phyloP scores from a whole-genome alignment of 805 yeast genomes.

The Yarrowia hollandica region DNA sequence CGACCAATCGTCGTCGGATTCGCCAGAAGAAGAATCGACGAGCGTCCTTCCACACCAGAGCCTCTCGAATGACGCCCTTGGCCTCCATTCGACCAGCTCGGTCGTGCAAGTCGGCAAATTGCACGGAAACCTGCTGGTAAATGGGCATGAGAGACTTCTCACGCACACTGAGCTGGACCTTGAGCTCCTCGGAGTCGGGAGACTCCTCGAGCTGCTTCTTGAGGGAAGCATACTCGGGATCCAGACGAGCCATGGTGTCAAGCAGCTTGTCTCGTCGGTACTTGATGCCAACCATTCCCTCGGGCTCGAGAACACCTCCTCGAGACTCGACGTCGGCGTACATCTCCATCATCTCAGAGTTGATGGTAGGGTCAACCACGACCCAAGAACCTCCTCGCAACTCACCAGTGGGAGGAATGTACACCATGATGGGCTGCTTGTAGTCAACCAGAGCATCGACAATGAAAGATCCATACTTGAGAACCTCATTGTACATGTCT shows the following conservation, averaged over 20 bases:
- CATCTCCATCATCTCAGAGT: slow-evolving; percentile 98
- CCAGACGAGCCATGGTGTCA: slow-evolving; percentile 90
- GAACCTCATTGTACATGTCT: slow-evolving; percentile 97
- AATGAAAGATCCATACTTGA: slow-evolving; percentile 94
- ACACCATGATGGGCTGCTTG: slow-evolving; percentile 95
- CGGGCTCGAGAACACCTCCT: slow-evolving; percentile 98
- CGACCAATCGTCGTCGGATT: slow-evolving; percentile 90
- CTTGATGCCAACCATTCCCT: slow-evolving; percentile 98
- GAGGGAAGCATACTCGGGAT: slow-evolving; percentile 64
- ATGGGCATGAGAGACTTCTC: slow-evolving; percentile 80
- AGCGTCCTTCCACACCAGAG: slow-evolving; percentile 79
- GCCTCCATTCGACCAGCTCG: slow-evolving; percentile 97
- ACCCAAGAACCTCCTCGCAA: slow-evolving; percentile 99
- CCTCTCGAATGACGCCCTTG: slow-evolving; percentile 85
- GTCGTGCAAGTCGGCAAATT: slow-evolving; percentile 97
- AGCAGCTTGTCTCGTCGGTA: slow-evolving; percentile 90
- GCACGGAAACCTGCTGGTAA: slow-evolving; percentile 88
- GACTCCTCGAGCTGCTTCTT: slow-evolving; percentile 53
- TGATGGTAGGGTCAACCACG: slow-evolving; percentile 97
- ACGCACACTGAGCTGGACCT: slow-evolving; percentile 70
- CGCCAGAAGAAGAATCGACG: slow-evolving; percentile 99
- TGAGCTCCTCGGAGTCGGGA: slow-evolving; percentile 58
- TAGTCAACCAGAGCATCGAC: slow-evolving; percentile 95
- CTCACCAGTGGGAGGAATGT: slow-evolving; percentile 98
- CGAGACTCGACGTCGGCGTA: slow-evolving; percentile 94